Conservation (phyloP, 129 eudicot species). For the Apium graveolens region DNA sequence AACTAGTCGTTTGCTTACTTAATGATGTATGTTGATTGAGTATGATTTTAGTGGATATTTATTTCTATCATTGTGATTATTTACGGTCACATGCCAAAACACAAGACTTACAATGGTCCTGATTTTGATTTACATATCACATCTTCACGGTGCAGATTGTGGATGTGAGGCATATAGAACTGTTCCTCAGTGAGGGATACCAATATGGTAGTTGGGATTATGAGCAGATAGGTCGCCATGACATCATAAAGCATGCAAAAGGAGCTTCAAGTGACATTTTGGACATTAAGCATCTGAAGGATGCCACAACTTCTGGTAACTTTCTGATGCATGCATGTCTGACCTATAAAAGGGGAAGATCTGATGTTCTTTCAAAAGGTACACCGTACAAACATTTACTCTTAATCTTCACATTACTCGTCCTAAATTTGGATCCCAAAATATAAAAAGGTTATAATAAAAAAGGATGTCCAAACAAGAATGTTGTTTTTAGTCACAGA, state of each 20-base stretch:
- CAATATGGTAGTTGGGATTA: slow-evolving; percentile 58
- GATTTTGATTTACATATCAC: neutral
- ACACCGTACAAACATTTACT: too few species aligned
- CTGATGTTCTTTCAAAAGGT: too few species aligned
- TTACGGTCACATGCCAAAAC: neutral
- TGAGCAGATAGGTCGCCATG: too few species aligned
- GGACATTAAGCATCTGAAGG: slow-evolving; percentile 63
- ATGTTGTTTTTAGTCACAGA: too few species aligned
- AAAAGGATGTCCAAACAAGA: too few species aligned
- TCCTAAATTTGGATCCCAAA: too few species aligned
- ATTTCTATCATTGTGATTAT: neutral
- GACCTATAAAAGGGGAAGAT: neutral
- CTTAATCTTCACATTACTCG: too few species aligned
- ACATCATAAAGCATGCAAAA: slow-evolving; percentile 40
- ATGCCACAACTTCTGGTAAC: slow-evolving; percentile 64
- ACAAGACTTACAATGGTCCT: too few species aligned
- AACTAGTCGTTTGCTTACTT: neutral
- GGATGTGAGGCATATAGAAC: slow-evolving; percentile 91
- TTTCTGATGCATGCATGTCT: neutral
- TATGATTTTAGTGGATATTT: too few species aligned
- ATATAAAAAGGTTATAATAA: too few species aligned
- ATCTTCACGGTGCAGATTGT: slow-evolving; percentile 65
- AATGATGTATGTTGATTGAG: neutral
- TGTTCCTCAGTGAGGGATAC: slow-evolving; percentile 59
- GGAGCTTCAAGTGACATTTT: slow-evolving; percentile 79